Conservation (phyloP, 2,329 filamentous ascomycete genomes). For the Talaromyces amestolkiae region DNA sequence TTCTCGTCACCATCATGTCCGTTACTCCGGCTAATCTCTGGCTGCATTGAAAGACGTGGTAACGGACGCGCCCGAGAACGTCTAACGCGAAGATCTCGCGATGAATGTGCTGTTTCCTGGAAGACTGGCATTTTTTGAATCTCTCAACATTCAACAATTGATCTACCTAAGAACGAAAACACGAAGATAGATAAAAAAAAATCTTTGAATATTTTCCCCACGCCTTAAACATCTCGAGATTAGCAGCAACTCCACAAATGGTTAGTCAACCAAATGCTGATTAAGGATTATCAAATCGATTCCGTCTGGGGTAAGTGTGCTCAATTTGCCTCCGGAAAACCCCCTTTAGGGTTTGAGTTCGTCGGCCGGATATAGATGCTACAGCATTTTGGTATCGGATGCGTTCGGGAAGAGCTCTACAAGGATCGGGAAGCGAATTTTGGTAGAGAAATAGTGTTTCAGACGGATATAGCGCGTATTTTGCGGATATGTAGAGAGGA, state of each 20-base stretch:
- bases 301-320: not conserved
- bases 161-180: not conserved
- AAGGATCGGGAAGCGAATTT: not conserved
- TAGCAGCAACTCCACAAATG: not conserved
- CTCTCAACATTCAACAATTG: not conserved
- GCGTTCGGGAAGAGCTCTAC: not conserved
- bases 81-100: conserved; percentile 41
- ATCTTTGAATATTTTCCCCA: not conserved
- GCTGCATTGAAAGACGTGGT: conserved; percentile 32
- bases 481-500: not conserved
- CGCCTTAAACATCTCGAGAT: not conserved
- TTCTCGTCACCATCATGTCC: conserved; percentile 25
- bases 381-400: not conserved
- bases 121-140: not conserved
- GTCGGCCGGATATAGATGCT: not conserved
- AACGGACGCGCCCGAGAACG: conserved; percentile 42
- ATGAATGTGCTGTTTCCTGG: conserved; percentile 6
- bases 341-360: not conserved
- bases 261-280: not conserved
- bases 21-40: conserved; percentile 15
- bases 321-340: not conserved
- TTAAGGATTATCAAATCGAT: not conserved
- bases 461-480: not conserved
- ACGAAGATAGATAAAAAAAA: not conserved
- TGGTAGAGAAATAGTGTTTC: not conserved